Conservation (phyloP, 345 rosid species). For the Turnera subulata region DNA sequence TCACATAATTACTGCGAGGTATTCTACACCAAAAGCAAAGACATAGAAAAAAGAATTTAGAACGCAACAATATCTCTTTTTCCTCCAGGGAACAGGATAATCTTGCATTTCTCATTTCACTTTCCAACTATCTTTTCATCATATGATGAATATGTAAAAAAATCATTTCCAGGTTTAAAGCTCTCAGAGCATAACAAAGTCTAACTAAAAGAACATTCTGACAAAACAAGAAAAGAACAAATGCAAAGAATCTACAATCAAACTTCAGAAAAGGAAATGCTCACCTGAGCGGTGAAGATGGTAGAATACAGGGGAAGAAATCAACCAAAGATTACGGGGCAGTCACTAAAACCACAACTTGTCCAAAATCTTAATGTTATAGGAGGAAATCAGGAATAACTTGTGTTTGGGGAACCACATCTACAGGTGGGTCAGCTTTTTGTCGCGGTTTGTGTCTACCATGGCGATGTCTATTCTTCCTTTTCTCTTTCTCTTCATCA, state of each 20-base stretch:
- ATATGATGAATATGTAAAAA: not conserved
- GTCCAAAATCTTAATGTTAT: constrained; percentile 23
- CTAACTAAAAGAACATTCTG: not conserved
- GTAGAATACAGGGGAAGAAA: not conserved
- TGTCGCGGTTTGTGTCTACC: constrained; percentile 49
- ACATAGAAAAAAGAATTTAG: too few relatives aligned
- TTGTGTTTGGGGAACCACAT: constrained; percentile 30
- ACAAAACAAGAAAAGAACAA: not conserved
- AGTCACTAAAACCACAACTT: not conserved
- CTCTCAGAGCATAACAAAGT: not conserved
- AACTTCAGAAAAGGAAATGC: not conserved
- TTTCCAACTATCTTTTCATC: not conserved
- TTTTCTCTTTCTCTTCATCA: constrained; percentile 33
- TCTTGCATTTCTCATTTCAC: constrained; percentile 1
- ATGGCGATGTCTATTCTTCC: constrained; percentile 45
- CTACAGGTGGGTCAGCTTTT: constrained; percentile 35
- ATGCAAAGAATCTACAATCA: not conserved
- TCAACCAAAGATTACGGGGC: not conserved
- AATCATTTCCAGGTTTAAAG: not conserved
- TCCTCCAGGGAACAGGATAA: not conserved
- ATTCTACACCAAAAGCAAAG: too few relatives aligned
- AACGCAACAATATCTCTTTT: too few relatives aligned
- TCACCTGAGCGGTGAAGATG: constrained; percentile 5
- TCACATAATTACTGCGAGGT: too few relatives aligned
- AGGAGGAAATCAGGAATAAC: constrained; percentile 78